Evolutionary conservation across 139 green algal genomes (phyloP).

Genomic region (Chlorella sp.): DNA sequence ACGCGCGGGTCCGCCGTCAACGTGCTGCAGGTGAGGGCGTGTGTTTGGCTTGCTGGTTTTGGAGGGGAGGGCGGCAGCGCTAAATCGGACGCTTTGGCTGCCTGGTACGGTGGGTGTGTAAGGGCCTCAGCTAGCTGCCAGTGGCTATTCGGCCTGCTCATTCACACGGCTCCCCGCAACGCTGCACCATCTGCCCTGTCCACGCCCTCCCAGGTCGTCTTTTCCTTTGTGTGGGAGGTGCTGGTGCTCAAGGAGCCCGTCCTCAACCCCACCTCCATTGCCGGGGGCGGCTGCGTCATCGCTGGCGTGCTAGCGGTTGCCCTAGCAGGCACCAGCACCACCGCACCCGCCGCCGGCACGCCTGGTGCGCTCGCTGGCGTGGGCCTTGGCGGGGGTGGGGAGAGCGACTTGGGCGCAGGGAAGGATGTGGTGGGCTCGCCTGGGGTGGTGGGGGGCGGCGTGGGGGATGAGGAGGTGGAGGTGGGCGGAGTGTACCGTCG

Average conservation of each 20-base stretch:
- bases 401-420: no score
- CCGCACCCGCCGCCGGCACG: no score
- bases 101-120: not conserved
- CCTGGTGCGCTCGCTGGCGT: no score
- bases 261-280: not conserved
- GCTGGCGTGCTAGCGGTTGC: not conserved
- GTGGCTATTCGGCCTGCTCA: not conserved
- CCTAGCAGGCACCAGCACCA: not conserved
- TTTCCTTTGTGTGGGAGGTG: not conserved
- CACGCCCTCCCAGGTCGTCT: not conserved
- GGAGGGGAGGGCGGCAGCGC: no score
- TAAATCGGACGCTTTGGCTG: not conserved
- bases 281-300: not conserved
- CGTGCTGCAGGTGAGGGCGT: slow-evolving; percentile 26
- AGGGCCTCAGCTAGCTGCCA: not conserved
- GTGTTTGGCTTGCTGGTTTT: not conserved
- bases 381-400: no score
- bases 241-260: no score
- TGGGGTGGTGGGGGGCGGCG: no score
- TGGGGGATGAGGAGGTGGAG: no score
- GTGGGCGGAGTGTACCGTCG: no score
- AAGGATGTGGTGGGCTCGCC: no score
- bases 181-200: not conserved
- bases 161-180: not conserved
- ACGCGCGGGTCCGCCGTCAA: slow-evolving; percentile 33